Conservation (phyloP, 306 rosid species). For the Trifolium subterraneum region DNA sequence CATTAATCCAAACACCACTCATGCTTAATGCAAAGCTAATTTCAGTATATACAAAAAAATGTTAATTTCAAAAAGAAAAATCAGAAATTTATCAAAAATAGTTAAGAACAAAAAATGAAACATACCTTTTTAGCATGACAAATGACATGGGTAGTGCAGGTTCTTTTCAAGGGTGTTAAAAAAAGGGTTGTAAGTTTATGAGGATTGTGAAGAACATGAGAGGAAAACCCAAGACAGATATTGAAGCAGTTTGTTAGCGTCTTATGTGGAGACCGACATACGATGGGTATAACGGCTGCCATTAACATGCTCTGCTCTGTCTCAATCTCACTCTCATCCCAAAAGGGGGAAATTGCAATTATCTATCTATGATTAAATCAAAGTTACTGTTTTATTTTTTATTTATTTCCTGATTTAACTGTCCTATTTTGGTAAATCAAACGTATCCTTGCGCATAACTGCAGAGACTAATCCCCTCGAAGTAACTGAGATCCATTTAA, state of each 20-base stretch:
- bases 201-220: constrained; percentile 7
- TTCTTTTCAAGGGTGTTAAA: constrained; percentile 32
- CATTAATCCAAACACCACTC: background rate
- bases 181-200: constrained; percentile 18
- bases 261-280: constrained; percentile 13
- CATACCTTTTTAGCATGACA: constrained; percentile 59
- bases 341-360: too few relatives aligned
- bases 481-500: too few relatives aligned
- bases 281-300: background rate
- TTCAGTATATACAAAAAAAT: background rate
- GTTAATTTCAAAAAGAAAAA: background rate
- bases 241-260: background rate
- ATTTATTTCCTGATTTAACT: too few relatives aligned
- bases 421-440: too few relatives aligned
- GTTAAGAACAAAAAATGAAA: background rate
- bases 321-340: too few relatives aligned
- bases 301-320: background rate
- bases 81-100: background rate
- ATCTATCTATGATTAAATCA: too few relatives aligned
- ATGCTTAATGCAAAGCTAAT: background rate
- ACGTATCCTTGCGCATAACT: too few relatives aligned
- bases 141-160: constrained; percentile 41
- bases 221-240: constrained; percentile 39
- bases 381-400: too few relatives aligned
- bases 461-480: too few relatives aligned